These are phyloP conservation scores for Pythium pyrilobum DNA, from an alignment of 352 stramenopile species.

Conservation along the genomic window DNA sequence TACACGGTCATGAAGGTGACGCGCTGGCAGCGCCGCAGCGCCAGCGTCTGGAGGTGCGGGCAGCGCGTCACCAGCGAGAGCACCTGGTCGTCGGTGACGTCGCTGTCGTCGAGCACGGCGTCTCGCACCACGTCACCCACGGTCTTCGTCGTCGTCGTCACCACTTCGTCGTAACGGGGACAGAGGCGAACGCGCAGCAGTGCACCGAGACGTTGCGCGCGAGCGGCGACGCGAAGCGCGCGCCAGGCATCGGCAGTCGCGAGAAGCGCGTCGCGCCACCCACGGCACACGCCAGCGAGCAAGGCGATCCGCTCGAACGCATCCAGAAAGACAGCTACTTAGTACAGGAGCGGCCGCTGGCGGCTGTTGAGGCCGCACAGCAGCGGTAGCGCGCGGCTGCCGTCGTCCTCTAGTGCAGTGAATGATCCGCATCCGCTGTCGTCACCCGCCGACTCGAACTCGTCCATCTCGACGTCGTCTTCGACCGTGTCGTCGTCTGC, in stretches of 20 bases:
- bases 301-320: constrained; percentile 12
- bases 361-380: not conserved
- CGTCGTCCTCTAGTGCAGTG: too few relatives aligned
- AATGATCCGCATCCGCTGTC: too few relatives aligned
- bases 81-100: constrained; percentile 23
- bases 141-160: not conserved
- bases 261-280: constrained; percentile 6
- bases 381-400: too few relatives aligned
- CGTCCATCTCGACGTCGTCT: constrained; percentile 15
- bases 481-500: constrained; percentile 24
- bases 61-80: constrained; percentile 18
- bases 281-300: constrained; percentile 10
- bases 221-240: not conserved
- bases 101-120: constrained; percentile 7
- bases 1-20: constrained; percentile 35
- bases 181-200: not conserved
- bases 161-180: too few relatives aligned
- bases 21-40: constrained; percentile 16
- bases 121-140: constrained; percentile 14
- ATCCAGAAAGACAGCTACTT: constrained; percentile 13
- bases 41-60: constrained; percentile 3
- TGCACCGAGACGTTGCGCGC: not conserved
- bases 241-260: constrained; percentile 1
- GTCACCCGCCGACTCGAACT: constrained; percentile 16
- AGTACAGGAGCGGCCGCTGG: not conserved